These are phyloP conservation scores for sweet orange (Citrus sinensis) DNA, from an alignment of 345 rosid genomes.

Conservation along the genomic window DVS_A1.0 CM039161.1:7522001-7522500, in stretches of 20 bases:
- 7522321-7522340: background rate
- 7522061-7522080: constrained; percentile 55
- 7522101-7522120: background rate
- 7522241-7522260: background rate
- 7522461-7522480: background rate
- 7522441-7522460: background rate
- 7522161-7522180: background rate
- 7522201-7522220: background rate
- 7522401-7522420: background rate
- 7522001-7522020: constrained; percentile 76
- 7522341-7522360: background rate
- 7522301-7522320: background rate
- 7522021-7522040: constrained; percentile 97
- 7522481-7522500: background rate
- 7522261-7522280: background rate
- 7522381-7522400: background rate
- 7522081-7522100: background rate
- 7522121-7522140: constrained; percentile 6
- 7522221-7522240: background rate
- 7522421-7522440: background rate
- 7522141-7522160: background rate
- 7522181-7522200: background rate
- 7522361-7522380: background rate
- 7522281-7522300: constrained; percentile 1
- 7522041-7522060: constrained; percentile 96